A percentile compares a stretch with the other conserved stretches of the same genome.
These are phyloP conservation scores for Clarireedia hainanense DNA, from an alignment of 2,329 filamentous ascomycete genomes.

Conservation along the genomic window DNA sequence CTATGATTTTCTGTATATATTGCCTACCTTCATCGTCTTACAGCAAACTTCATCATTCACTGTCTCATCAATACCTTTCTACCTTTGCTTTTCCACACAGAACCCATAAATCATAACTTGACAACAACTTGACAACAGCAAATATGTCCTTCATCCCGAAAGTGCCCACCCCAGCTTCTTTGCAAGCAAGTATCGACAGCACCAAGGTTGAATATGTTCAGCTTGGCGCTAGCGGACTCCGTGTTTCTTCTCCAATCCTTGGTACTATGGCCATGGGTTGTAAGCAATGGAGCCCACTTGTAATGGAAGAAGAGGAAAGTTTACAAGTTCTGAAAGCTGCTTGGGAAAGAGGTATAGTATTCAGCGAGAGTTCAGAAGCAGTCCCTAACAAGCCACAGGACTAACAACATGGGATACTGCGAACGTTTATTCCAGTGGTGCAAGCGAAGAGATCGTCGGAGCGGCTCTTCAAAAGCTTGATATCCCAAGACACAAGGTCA, in stretches of 20 bases:
- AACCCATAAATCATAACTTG: neutral
- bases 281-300: constrained; percentile 42
- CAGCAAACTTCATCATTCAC: too few relatives aligned
- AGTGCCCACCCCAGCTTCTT: neutral
- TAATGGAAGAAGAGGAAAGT: constrained; percentile 44
- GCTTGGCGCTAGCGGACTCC: constrained; percentile 53
- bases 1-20: too few relatives aligned
- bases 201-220: constrained; percentile 40
- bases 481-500: constrained; percentile 46
- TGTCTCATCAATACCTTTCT: too few relatives aligned
- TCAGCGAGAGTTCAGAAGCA: neutral
- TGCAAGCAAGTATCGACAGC: constrained; percentile 27
- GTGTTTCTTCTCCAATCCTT: constrained; percentile 53
- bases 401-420: constrained; percentile 42
- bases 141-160: neutral
- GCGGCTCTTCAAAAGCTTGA: constrained; percentile 51
- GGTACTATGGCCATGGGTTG: constrained; percentile 46
- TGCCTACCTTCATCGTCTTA: too few relatives aligned
- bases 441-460: constrained; percentile 43
- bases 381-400: neutral
- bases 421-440: constrained; percentile 47
- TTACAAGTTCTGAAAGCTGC: constrained; percentile 12
- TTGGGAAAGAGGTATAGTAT: constrained; percentile 5
- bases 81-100: neutral
- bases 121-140: neutral